Base-by-base conservation (phyloP, 2,329 filamentous ascomycete genomes). In the Talaromyces sp. region DNA sequence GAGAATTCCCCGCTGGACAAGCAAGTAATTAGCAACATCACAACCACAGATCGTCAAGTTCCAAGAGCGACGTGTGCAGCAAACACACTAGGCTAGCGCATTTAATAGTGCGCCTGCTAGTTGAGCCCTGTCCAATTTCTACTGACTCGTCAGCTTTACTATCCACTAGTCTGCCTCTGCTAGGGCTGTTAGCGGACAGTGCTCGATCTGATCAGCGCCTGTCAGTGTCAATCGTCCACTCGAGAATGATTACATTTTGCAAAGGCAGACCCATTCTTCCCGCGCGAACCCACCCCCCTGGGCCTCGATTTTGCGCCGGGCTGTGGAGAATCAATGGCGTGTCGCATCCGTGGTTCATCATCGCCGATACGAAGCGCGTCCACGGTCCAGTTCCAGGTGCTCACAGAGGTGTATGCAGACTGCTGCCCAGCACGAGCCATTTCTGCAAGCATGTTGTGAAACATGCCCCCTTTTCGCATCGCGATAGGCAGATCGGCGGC, bases 381-480 rank as follows among this genome's bases (percentile, higher is more conserved):
- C 19, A 22, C 13, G 22, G 22, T 22, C 22, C 22, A 22, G 22
- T 22, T 22, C 22, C 22, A 22, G 22, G 19, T 47, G 9, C 44
- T 25, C 44, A 47, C 19, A 47, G 44, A 47, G 11, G 27, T 15
- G 25, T 32, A 28, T 17, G 49, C 25, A 53, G 27, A 30, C 11
- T 22, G 22, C 42, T 22, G 17, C 8, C 42, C 42, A 47, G 42
- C 42, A 19, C 42, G 19, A 11, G n/a, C 42, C 42, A 19, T 47
- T 47, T 25, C 49, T 30, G 49, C 52, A 49, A 39, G 30, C 53
- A 57, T 57, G 53, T 39, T 55, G 55, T 55, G 55, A 19, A 28
- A 53, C 49, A 53, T 53, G 25, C 19, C 44, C 19, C 25, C 27
- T 27, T 28, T 30, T 53, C 28, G 49, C 15, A 15, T 22, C 9